Evolutionary conservation across 805 yeast species (phyloP).

Genomic region (Pichia deserticola): DNA sequence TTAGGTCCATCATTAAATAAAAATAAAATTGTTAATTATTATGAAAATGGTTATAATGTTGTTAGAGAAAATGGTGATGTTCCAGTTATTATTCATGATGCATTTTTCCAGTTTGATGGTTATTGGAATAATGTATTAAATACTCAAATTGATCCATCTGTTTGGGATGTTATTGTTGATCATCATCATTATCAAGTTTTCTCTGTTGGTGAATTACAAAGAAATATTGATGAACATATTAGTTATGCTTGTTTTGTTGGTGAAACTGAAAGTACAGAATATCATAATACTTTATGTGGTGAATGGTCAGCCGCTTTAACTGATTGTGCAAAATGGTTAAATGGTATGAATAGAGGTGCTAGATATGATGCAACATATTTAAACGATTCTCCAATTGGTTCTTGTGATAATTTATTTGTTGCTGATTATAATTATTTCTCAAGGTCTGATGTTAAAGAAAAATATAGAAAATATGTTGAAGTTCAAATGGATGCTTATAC

Average conservation of each 20-base stretch:
- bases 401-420: slow-evolving; percentile 51
- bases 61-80: slow-evolving; percentile 45
- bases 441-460: slow-evolving; percentile 38
- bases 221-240: slow-evolving; percentile 57
- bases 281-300: slow-evolving; percentile 73
- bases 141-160: slow-evolving; percentile 24
- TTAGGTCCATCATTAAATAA: slow-evolving; percentile 62
- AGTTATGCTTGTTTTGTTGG: slow-evolving; percentile 43
- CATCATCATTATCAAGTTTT: slow-evolving; percentile 92
- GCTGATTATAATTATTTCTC: slow-evolving; percentile 46
- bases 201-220: slow-evolving; percentile 50
- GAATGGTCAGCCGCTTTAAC: slow-evolving; percentile 92
- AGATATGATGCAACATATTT: slow-evolving; percentile 62
- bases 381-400: slow-evolving; percentile 40
- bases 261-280: slow-evolving; percentile 36
- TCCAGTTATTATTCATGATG: slow-evolving; percentile 66
- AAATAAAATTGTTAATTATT: slow-evolving; percentile 51
- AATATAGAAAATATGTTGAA: slow-evolving; percentile 68
- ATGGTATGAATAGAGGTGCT: slow-evolving; percentile 80
- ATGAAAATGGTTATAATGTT: slow-evolving; percentile 52
- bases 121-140: slow-evolving; percentile 58
- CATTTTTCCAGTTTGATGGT: slow-evolving; percentile 44
- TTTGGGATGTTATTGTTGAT: slow-evolving; percentile 66
- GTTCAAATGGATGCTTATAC: slow-evolving; percentile 81
- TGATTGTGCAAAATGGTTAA: slow-evolving; percentile 83